phyloP scores from a whole-genome alignment of 768 basidiomycete species.

The Fomitopsis serialis region DNA sequence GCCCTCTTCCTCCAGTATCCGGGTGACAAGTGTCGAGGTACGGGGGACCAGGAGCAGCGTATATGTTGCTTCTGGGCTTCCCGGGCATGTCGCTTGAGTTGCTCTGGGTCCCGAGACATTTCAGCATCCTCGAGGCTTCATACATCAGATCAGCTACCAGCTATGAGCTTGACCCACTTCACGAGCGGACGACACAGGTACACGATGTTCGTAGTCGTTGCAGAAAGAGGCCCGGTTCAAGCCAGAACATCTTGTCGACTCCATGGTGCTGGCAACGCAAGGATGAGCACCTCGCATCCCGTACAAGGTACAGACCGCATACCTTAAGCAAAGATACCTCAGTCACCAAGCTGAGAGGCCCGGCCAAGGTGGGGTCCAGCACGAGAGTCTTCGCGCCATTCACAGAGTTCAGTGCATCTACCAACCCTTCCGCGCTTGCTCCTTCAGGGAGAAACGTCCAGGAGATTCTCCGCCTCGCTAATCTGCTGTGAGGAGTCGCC shows the following conservation, averaged over 20 bases:
- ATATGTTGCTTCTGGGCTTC: slow-evolving; percentile 77
- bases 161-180: slow-evolving; percentile 81
- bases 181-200: slow-evolving; percentile 90
- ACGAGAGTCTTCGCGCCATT: slow-evolving; percentile 96
- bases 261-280: slow-evolving; percentile 78
- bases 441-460: slow-evolving; percentile 69
- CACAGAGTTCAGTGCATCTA: slow-evolving; percentile 85
- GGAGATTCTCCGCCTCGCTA: slow-evolving; percentile 30
- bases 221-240: slow-evolving; percentile 85
- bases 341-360: slow-evolving; percentile 91
- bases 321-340: slow-evolving; percentile 94
- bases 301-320: not conserved
- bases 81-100: slow-evolving; percentile 77
- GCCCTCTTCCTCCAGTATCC: slow-evolving; percentile 93
- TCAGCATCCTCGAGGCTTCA: no score
- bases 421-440: slow-evolving; percentile 73
- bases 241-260: slow-evolving; percentile 99
- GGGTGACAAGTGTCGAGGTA: slow-evolving; percentile 77
- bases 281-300: slow-evolving; percentile 1
- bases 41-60: slow-evolving; percentile 87
- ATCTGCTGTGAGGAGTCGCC: slow-evolving; percentile 31
- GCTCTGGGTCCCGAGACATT: slow-evolving; percentile 62
- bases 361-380: slow-evolving; percentile 82
- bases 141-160: no score
- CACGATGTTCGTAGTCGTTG: slow-evolving; percentile 82